Percentiles rank a stretch among this genome's conserved stretches.
Conservation (phyloP, 345 rosid genomes). For the Citrus unshiu region DNA sequence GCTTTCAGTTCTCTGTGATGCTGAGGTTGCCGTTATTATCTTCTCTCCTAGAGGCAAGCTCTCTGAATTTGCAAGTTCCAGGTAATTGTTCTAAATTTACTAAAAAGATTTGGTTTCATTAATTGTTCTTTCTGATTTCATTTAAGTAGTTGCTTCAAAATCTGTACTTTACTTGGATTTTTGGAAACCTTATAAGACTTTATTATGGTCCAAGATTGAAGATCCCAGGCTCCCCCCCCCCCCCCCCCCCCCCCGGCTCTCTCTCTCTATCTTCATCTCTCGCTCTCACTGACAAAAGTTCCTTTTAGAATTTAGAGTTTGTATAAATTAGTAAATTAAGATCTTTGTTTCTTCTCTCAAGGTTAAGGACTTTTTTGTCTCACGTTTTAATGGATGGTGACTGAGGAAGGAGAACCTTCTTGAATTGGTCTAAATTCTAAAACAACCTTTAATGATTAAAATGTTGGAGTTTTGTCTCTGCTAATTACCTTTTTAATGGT, state of each 20-base stretch:
- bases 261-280: neutral
- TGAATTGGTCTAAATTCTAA: neutral
- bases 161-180: neutral
- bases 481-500: neutral
- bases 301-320: neutral
- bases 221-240: neutral
- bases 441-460: neutral
- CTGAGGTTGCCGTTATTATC: constrained; percentile 69
- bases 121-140: neutral
- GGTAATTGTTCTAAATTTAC: constrained; percentile 24
- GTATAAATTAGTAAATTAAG: neutral
- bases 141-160: neutral
- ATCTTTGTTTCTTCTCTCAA: too few relatives aligned
- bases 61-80: constrained; percentile 59
- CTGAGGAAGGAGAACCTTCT: neutral
- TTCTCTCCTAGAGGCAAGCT: constrained; percentile 74
- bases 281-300: neutral
- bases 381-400: neutral
- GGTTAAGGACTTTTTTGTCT: neutral
- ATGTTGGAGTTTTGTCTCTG: neutral
- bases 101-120: too few relatives aligned
- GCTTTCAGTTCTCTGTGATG: constrained; percentile 80
- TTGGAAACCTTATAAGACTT: neutral
- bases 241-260: too few relatives aligned
- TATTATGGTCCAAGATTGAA: neutral